A percentile compares a stretch with the other conserved stretches of the same genome.
These are phyloP conservation scores for Posidonia oceanica DNA, from an alignment of 116 monocot species.

Conservation along the genomic window DNA sequence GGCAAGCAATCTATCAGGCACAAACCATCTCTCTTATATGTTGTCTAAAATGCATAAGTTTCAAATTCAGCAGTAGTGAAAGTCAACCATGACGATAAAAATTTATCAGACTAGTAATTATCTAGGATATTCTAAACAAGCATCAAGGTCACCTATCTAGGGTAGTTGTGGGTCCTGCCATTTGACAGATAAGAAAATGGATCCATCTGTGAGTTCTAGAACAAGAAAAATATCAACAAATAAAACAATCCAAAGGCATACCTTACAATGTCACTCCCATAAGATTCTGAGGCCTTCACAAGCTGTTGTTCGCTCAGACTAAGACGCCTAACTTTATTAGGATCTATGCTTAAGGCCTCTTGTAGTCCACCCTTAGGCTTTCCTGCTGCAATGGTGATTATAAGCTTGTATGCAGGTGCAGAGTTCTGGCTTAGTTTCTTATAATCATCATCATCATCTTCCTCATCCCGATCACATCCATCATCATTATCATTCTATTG, in stretches of 20 bases:
- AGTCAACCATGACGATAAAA: background rate
- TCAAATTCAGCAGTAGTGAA: too few species aligned
- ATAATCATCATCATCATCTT: slow-evolving; percentile 26
- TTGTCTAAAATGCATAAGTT: too few species aligned
- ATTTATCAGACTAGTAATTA: too few species aligned
- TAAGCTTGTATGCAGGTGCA: slow-evolving; percentile 37
- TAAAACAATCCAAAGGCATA: slow-evolving; percentile 9
- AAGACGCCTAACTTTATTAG: slow-evolving; percentile 66
- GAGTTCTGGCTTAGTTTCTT: slow-evolving; percentile 12
- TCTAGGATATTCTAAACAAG: too few species aligned
- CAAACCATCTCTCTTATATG: too few species aligned
- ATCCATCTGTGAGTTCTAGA: too few species aligned
- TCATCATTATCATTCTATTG: slow-evolving; percentile 6
- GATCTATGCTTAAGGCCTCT: slow-evolving; percentile 59
- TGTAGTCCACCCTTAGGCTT: slow-evolving; percentile 62
- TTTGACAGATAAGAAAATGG: too few species aligned
- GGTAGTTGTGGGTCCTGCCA: too few species aligned
- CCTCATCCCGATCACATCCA: slow-evolving; percentile 18
- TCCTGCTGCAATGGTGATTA: slow-evolving; percentile 71
- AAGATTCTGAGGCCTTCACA: slow-evolving; percentile 34
- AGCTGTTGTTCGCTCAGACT: slow-evolving; percentile 78
- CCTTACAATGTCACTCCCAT: slow-evolving; percentile 66
- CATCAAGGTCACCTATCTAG: too few species aligned
- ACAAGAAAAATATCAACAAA: too few species aligned
- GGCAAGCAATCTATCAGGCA: too few species aligned